phyloP scores from a whole-genome alignment of 2,329 filamentous ascomycete species.

The Aspergillus uvarum region DNA sequence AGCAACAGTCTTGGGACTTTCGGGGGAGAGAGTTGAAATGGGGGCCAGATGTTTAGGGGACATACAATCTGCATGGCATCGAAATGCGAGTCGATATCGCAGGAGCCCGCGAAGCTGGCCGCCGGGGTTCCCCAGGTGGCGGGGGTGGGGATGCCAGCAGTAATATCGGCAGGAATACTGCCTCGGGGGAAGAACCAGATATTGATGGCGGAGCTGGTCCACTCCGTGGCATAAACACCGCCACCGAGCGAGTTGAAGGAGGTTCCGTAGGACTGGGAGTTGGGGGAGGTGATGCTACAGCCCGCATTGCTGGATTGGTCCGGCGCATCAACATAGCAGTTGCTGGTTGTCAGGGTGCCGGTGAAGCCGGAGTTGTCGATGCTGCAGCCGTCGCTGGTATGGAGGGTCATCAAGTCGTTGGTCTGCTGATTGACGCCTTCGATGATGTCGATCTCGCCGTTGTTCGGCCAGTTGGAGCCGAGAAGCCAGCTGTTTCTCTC shows the following conservation, averaged over 20 bases:
- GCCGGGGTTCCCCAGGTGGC: conserved; percentile 66
- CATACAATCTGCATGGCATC: conserved; percentile 65
- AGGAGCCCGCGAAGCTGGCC: conserved; percentile 68
- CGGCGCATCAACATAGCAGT: conserved; percentile 58
- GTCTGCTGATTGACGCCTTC: conserved; percentile 69
- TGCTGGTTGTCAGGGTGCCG: conserved; percentile 48
- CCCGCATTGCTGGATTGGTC: conserved; percentile 53
- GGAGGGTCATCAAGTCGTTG: conserved; percentile 64
- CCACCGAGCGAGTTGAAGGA: conserved; percentile 70
- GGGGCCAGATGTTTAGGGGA: not conserved
- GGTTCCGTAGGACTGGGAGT: conserved; percentile 58
- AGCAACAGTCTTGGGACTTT: not conserved
- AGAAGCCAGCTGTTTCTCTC: conserved; percentile 50
- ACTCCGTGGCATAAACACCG: conserved; percentile 73
- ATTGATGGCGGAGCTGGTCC: conserved; percentile 69
- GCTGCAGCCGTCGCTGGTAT: conserved; percentile 62
- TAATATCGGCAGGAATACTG: conserved; percentile 64
- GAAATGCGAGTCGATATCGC: conserved; percentile 71
- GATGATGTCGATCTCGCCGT: conserved; percentile 77
- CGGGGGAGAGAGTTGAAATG: not conserved
- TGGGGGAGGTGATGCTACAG: conserved; percentile 57
- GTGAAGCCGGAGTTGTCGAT: conserved; percentile 53
- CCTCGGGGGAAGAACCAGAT: conserved; percentile 81
- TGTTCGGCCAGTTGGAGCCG: conserved; percentile 67
- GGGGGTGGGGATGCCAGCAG: conserved; percentile 61